Evolutionary conservation across 2,329 filamentous ascomycete species (phyloP), one percentile per base, ranked within the genome.

Genomic region (Colletotrichum melonis): DNA sequence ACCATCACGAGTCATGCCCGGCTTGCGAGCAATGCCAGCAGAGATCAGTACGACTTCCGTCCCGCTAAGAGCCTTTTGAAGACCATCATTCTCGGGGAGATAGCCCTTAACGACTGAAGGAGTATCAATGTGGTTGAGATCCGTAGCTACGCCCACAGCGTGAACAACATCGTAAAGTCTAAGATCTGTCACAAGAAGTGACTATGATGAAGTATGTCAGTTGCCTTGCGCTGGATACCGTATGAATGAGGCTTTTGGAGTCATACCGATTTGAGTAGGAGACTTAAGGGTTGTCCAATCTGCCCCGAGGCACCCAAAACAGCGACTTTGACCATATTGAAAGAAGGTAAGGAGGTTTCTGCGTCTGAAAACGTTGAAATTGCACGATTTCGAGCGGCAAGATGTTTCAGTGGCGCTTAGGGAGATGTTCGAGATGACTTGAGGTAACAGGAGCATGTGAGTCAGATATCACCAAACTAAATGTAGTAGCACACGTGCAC

Each of bases 101-200:
- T 93, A 93, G 78, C 93, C 93, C 76, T 86, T 91, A 80, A 94
- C 92, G 78, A 85, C 90, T 88, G 90, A 92, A 87, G 93, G 92
- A 82, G 92, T 94, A 88, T 94, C 94, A 87, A 95, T 93, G 86
- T 94, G 93, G 82, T 89, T 89, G 82, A 94, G 88, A 84, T 95
- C 93, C 81, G 92, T 93, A 76, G 93, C 92, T 82, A 95, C 93
- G 90, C 93, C 92, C 16, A 74, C 54, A 5, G 65, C 54, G 57
- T 75, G 69, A 6, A 74, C 69, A 12, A 76, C 42, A 60, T 76
- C 75, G 52, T 75, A 74, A 30, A 76, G 69, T 52, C 72, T 70
- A 16, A 76, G 46, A 16, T 76, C 42, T 22, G 19, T 49, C 7
- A 49, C 19, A 22, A 49, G 42, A 8, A 49, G 42, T 19, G 19